These are phyloP conservation scores for Porphyrellus cyaneotinctus DNA, from an alignment of 768 basidiomycete genomes.

Conservation along the genomic window DNA sequence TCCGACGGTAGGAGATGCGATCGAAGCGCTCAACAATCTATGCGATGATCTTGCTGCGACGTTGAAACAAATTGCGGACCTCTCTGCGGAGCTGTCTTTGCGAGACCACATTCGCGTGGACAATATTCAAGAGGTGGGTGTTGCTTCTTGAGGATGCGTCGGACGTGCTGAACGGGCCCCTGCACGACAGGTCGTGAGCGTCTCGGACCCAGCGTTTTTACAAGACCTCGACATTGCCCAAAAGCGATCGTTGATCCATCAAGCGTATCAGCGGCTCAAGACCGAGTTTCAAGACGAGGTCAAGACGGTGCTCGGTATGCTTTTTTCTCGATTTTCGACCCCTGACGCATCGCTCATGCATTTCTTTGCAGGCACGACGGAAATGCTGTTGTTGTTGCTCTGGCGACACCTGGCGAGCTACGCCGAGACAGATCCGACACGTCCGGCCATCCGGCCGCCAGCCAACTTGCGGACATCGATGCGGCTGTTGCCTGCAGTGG, in stretches of 20 bases:
- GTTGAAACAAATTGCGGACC: constrained; percentile 61
- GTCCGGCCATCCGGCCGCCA: constrained; percentile 4
- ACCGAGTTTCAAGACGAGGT: constrained; percentile 42
- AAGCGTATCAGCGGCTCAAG: constrained; percentile 51
- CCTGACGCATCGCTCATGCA: not conserved
- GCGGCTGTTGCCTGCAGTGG: constrained; percentile 54
- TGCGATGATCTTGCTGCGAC: constrained; percentile 56
- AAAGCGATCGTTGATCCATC: constrained; percentile 61
- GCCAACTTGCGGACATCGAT: constrained; percentile 43
- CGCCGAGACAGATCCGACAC: constrained; percentile 31
- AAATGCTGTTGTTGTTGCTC: constrained; percentile 74
- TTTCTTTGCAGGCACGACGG: constrained; percentile 50
- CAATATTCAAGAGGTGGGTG: constrained; percentile 62
- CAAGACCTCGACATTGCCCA: constrained; percentile 67
- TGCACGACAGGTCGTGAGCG: constrained; percentile 48
- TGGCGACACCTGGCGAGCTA: constrained; percentile 80
- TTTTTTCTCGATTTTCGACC: not conserved
- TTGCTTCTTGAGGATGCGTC: not conserved
- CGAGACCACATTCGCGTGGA: constrained; percentile 67
- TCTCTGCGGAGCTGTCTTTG: constrained; percentile 69
- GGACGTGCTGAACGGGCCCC: not conserved
- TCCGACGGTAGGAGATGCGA: constrained; percentile 70
- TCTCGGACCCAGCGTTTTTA: constrained; percentile 52
- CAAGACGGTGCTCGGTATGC: constrained; percentile 51
- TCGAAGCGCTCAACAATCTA: constrained; percentile 62